Base-by-base conservation (phyloP, 2,329 filamentous ascomycete genomes). In the Trichophyton schoenleinii region DNA sequence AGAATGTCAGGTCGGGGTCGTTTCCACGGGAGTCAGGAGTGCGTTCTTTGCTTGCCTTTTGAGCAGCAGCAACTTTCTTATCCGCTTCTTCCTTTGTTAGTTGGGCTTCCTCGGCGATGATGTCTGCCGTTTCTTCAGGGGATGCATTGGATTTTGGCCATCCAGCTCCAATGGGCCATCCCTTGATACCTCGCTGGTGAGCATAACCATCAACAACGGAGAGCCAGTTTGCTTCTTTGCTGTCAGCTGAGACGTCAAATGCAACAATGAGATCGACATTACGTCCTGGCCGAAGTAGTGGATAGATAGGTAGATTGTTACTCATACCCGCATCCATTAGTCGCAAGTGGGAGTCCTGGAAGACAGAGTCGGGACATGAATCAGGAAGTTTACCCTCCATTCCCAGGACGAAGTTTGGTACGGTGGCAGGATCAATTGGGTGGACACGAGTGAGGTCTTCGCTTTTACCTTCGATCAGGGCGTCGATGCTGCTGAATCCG, bases 321-420 rank as follows among this genome's bases (percentile, higher is more conserved):
- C 89, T 95, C 94, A 99, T 99, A 58, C 94, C 94, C 1, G 94
- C 91, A 72, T 99, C 94, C 91, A 96, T 97, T 15, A 92, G 80
- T 65, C 89, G 86, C 18, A 92, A 80, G 71, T 95, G 87, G 52
- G 86, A 80, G 13, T 80, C 81, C 18, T 83, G 78, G 68, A 88
- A 85, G 44, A 96, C 83, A 62, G 84, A 90, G 36, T 86, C 83
- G 0, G 94, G 91, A n/a, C 87, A 87, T 0, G 89, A 88, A 0
- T 82, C 74, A 0, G 90, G 87, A 5, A 99, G 79, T 63, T 83
- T 80, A 11, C 83, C 85, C 67, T 87, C 81, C 85, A 99, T 88
- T 7, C 88, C 88, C 63, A 90, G 84, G 0, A 86, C 86, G 69
- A 87, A 97, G 71, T 99, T 99, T 1, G 94, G 92, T 61, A 99